These are phyloP conservation scores for Artemisia tridentata DNA, from an alignment of 129 eudicot species.

Conservation along the genomic window DNA sequence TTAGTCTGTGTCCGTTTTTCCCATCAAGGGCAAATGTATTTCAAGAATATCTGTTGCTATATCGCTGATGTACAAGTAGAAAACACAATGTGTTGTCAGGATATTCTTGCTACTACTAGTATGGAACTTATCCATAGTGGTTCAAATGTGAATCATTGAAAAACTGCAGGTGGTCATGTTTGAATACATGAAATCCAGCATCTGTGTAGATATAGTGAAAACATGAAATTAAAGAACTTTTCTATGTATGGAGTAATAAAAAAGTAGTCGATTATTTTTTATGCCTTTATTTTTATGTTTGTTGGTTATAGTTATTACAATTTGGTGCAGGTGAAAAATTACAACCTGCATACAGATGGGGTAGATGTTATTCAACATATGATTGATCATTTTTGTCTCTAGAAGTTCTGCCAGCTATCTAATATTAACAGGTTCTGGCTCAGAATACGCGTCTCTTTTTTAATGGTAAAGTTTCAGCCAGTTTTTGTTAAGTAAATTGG, in stretches of 20 bases:
- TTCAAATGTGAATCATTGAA: background rate
- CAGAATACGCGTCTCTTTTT: background rate
- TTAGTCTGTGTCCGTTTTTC: background rate
- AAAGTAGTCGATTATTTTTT: too few relatives aligned
- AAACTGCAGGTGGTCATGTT: background rate
- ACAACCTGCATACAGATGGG: conserved; percentile 72
- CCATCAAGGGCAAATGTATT: background rate
- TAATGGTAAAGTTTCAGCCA: conserved; percentile 17
- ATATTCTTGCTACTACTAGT: too few relatives aligned
- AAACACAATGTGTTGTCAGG: background rate
- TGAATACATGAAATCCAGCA: too few relatives aligned
- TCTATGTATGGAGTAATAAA: too few relatives aligned
- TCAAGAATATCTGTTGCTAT: background rate
- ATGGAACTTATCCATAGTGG: background rate
- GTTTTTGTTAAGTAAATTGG: background rate
- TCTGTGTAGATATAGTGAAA: too few relatives aligned
- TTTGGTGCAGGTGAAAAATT: conserved; percentile 61
- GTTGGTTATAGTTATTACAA: too few relatives aligned
- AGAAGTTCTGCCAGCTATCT: conserved; percentile 25
- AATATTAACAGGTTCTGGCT: conserved; percentile 21
- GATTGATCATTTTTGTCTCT: conserved; percentile 78
- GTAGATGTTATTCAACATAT: conserved; percentile 94
- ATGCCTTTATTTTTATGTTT: too few relatives aligned
- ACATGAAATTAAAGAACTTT: too few relatives aligned
- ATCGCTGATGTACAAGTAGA: background rate